phyloP scores from a whole-genome alignment of 129 eudicot species.

The Artemisia annua region DNA sequence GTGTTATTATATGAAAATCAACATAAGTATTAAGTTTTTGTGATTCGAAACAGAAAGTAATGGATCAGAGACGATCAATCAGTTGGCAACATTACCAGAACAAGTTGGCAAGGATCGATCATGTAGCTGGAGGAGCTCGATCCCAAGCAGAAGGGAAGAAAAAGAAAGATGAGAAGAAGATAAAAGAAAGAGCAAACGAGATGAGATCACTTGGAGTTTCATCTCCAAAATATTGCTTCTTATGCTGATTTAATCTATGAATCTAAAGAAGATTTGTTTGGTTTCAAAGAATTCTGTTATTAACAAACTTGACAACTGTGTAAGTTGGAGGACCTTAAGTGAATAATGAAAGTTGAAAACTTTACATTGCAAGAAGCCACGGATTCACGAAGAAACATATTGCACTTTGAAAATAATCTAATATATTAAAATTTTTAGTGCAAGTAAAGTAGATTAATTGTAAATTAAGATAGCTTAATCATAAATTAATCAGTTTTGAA shows the following conservation, averaged over 20 bases:
- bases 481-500: too few species aligned
- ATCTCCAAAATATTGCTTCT: slow-evolving; percentile 52
- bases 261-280: background rate
- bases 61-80: slow-evolving; percentile 49
- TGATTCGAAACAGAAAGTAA: slow-evolving; percentile 42
- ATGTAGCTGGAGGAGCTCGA: slow-evolving; percentile 60
- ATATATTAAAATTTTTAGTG: too few species aligned
- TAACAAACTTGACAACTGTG: slow-evolving; percentile 13
- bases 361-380: too few species aligned
- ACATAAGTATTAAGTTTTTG: background rate
- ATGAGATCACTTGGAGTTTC: slow-evolving; percentile 57
- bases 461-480: too few species aligned
- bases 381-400: too few species aligned
- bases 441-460: too few species aligned
- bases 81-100: slow-evolving; percentile 60
- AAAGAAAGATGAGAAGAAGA: slow-evolving; percentile 48
- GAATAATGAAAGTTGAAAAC: too few species aligned
- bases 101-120: slow-evolving; percentile 63
- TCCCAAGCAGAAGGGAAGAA: slow-evolving; percentile 55
- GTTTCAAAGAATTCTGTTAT: slow-evolving; percentile 8
- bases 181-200: slow-evolving; percentile 59
- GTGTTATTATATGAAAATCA: background rate
- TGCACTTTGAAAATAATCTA: too few species aligned
- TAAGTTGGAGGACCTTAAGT: background rate
- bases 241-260: slow-evolving; percentile 35